Evolutionary conservation across 768 basidiomycete genomes (phyloP), one percentile per base, ranked within the genome.

Genomic region (Lactarius indigo): DNA sequence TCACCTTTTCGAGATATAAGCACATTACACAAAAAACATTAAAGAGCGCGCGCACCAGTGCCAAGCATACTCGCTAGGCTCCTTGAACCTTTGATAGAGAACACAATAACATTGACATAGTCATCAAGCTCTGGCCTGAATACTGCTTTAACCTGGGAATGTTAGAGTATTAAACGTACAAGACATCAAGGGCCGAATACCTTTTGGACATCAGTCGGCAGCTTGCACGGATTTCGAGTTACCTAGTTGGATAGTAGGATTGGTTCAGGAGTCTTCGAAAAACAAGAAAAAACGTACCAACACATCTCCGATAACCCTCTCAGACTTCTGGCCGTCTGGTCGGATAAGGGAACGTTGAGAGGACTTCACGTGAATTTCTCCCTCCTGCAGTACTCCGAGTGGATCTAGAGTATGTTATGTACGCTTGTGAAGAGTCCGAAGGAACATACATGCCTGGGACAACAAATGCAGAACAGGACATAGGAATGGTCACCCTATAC

Each of bases 141-240:
- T 0, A 90, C 87, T 3, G 87, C 85, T 68, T 76, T 81, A 58
- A 85, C 82, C 88, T 89, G 39, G 61, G 42, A 28, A 52, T 23
- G n/a, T 50, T 47, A 30, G 20, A 44, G 30, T 31, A 37, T 58
- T 47, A 4, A 28, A 30, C 28, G 20, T 1, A n/a, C 12, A 12
- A 23, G 2, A 28, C 20, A 15, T 5, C 20, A 41, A 13, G 13
- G 55, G 3, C 50, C 23, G 50, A 31, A 44, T 61, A 86, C 87
- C 78, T 87, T 89, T 69, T 85, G 85, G 0, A 84, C 79, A 73
- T 91, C 89, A 0, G 83, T 86, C 1, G 88, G 87, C 1, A 89
- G 75, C 68, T 88, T 89, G 75, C 88, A 90, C n/a, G 89, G 89
- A 73, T 86, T 81, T 28, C 88, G 77, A 2, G 85, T 85, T 13